phyloP scores from a whole-genome alignment of 495 filamentous ascomycete genomes.

The Astrocystis sublimbata region DNA sequence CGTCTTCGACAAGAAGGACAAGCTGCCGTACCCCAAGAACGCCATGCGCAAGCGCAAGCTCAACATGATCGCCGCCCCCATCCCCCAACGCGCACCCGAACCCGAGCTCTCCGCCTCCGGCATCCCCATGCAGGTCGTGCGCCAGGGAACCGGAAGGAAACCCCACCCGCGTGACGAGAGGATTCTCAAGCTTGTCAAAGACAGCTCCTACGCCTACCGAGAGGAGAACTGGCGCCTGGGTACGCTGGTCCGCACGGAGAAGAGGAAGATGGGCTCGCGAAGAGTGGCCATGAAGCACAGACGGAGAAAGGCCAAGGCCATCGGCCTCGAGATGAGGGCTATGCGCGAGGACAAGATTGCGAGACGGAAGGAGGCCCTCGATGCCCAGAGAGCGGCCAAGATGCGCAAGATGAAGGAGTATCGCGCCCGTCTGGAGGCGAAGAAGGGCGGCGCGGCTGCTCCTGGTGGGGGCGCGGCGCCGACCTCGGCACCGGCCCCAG shows the following conservation, averaged over 20 bases:
- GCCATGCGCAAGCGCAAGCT: constrained; percentile 68
- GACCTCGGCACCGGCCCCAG: not conserved
- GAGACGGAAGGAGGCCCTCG: constrained; percentile 32
- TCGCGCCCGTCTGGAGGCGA: constrained; percentile 17
- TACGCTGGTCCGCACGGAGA: constrained; percentile 38
- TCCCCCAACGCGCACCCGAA: constrained; percentile 23
- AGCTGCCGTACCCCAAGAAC: constrained; percentile 72
- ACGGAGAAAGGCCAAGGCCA: constrained; percentile 26
- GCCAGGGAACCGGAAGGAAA: constrained; percentile 28
- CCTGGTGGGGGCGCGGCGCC: not conserved
- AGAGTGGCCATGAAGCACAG: constrained; percentile 28
- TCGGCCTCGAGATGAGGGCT: constrained; percentile 31
- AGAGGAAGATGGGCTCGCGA: constrained; percentile 31
- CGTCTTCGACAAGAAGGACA: constrained; percentile 71
- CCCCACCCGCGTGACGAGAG: constrained; percentile 40
- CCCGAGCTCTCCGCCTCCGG: constrained; percentile 41
- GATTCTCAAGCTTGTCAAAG: constrained; percentile 56
- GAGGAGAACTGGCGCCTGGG: constrained; percentile 88
- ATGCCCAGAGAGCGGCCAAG: constrained; percentile 24
- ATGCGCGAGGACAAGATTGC: constrained; percentile 35
- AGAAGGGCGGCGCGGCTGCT: constrained; percentile 15
- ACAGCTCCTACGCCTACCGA: constrained; percentile 69
- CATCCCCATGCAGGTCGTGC: constrained; percentile 45
- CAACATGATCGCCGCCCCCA: constrained; percentile 59
- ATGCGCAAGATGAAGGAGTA: constrained; percentile 27